These are phyloP conservation scores for Penicillium janthinellum DNA, from an alignment of 2,329 filamentous ascomycete genomes.

Conservation along the genomic window DNA sequence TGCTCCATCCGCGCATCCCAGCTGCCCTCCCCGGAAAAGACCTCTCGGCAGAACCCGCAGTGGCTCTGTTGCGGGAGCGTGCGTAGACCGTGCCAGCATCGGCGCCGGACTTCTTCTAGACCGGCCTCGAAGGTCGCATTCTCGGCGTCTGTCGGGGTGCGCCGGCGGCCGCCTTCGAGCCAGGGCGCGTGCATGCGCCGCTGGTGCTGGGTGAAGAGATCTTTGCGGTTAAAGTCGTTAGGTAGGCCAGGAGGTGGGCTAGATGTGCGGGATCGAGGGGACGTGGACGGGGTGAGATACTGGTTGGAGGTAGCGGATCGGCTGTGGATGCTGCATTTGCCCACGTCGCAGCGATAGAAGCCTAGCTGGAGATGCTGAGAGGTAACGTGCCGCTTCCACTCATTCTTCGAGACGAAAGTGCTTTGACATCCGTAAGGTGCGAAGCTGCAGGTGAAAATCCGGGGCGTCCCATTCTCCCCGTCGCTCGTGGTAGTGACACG, in stretches of 20 bases:
- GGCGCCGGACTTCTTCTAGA: conserved; percentile 58
- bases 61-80: conserved; percentile 64
- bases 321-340: conserved; percentile 49
- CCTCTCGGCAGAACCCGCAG: conserved; percentile 58
- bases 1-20: conserved; percentile 91
- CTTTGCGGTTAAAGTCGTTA: conserved; percentile 85
- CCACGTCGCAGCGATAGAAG: conserved; percentile 75
- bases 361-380: conserved; percentile 76
- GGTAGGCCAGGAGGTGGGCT: conserved; percentile 39
- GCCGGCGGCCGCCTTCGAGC: conserved; percentile 50
- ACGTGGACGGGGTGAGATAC: conserved; percentile 16
- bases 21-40: conserved; percentile 63
- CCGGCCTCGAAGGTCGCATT: conserved; percentile 51
- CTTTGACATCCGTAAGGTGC: conserved; percentile 72
- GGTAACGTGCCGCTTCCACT: conserved; percentile 88
- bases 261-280: conserved; percentile 23
- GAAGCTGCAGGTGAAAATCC: conserved; percentile 75
- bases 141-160: conserved; percentile 31
- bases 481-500: neutral
- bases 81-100: conserved; percentile 64
- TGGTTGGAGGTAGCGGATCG: conserved; percentile 6
- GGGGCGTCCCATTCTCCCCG: conserved; percentile 33
- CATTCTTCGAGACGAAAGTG: conserved; percentile 80
- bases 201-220: conserved; percentile 86
- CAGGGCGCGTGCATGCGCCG: conserved; percentile 76